These are phyloP conservation scores for Rhodotorula sp. DNA, from an alignment of 1,284 basidiomycete genomes.

Conservation along the genomic window DNA sequence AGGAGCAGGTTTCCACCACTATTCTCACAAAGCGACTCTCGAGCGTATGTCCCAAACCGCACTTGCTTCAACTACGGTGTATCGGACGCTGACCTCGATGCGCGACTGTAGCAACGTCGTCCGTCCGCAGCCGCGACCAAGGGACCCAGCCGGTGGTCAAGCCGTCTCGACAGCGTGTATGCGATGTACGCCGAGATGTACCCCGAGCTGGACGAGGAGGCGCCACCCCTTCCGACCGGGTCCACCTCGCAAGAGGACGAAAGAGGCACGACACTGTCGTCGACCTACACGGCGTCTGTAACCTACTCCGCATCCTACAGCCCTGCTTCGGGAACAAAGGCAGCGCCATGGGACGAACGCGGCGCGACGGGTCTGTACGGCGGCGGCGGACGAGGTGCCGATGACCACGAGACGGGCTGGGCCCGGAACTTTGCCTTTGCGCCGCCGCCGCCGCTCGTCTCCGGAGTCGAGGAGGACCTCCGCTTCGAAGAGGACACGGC, in stretches of 20 bases:
- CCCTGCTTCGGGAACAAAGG: background rate
- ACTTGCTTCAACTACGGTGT: too few relatives aligned
- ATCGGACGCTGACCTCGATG: background rate
- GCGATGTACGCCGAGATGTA: conserved; percentile 38
- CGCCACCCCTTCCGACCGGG: background rate
- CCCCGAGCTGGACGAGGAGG: conserved; percentile 9
- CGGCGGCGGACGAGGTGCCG: conserved; percentile 38
- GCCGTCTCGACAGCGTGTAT: conserved; percentile 29
- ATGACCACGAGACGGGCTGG: conserved; percentile 40
- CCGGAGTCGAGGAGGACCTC: conserved; percentile 29
- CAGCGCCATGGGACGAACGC: conserved; percentile 33
- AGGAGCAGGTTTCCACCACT: too few relatives aligned
- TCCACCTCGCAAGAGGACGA: conserved; percentile 4
- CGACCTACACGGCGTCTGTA: background rate
- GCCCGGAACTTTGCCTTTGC: conserved; percentile 26
- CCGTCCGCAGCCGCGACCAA: background rate
- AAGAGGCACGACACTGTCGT: background rate
- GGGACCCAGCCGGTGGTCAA: background rate
- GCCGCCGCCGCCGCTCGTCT: background rate
- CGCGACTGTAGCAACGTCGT: background rate
- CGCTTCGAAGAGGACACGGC: conserved; percentile 13
- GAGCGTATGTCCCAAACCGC: too few relatives aligned
- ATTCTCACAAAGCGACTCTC: too few relatives aligned
- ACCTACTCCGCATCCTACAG: background rate
- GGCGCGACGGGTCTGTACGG: conserved; percentile 40